A percentile compares a stretch with the other conserved stretches of the same genome.
Evolutionary conservation across 2,329 filamentous ascomycete genomes (phyloP).

Genomic region (Xylariaceae sp.): DNA sequence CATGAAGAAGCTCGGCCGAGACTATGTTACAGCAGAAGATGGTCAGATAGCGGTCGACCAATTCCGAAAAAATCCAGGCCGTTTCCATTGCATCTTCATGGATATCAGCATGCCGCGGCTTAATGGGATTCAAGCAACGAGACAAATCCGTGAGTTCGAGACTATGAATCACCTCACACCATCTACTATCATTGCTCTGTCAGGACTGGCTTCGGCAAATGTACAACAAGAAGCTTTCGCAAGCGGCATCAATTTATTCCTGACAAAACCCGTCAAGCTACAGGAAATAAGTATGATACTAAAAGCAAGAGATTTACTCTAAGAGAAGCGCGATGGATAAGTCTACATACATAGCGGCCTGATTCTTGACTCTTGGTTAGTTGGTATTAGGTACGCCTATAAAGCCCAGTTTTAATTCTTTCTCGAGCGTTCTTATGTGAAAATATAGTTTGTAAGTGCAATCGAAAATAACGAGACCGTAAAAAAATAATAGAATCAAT

Average conservation of each 20-base stretch:
- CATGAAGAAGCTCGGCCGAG: slow-evolving; percentile 37
- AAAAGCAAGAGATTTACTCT: slow-evolving; percentile 14
- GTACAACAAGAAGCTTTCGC: slow-evolving; percentile 53
- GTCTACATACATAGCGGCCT: too few species aligned
- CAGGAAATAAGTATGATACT: slow-evolving; percentile 34
- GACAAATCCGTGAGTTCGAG: slow-evolving; percentile 21
- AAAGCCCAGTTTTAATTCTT: too few species aligned
- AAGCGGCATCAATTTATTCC: slow-evolving; percentile 52
- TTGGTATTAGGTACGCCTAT: too few species aligned
- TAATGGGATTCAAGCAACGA: slow-evolving; percentile 21
- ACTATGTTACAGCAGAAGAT: slow-evolving; percentile 22
- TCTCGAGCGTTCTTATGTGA: too few species aligned
- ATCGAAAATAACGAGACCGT: too few species aligned
- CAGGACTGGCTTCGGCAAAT: slow-evolving; percentile 50
- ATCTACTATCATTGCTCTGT: slow-evolving; percentile 51
- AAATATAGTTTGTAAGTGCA: too few species aligned
- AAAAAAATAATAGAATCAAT: too few species aligned
- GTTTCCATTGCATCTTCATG: slow-evolving; percentile 24
- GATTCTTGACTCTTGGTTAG: too few species aligned
- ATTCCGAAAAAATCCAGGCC: slow-evolving; percentile 11
- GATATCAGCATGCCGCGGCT: slow-evolving; percentile 27
- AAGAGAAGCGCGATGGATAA: too few species aligned
- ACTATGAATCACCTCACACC: slow-evolving; percentile 42
- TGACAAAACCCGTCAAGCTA: slow-evolving; percentile 54
- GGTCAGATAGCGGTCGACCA: slow-evolving; percentile 21